phyloP scores from a whole-genome alignment of 2,329 filamentous ascomycete genomes.

The Aulographum hederae region DNA sequence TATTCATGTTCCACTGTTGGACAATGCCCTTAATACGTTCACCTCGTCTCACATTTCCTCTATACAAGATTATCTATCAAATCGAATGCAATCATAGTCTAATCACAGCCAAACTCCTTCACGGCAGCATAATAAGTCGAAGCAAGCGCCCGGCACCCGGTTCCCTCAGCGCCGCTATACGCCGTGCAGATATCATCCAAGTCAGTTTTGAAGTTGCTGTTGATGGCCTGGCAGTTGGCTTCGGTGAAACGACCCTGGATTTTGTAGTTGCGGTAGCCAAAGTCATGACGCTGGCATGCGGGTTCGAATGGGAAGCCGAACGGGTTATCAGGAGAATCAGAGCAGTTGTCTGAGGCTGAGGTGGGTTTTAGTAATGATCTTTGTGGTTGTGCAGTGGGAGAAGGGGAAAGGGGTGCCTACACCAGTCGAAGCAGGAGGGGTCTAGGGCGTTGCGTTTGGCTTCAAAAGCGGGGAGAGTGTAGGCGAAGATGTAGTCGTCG shows the following conservation, averaged over 20 bases:
- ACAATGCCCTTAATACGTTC: no score
- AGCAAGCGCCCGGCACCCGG: neutral
- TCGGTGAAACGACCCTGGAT: conserved; percentile 1
- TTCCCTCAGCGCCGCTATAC: neutral
- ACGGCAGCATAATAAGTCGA: neutral
- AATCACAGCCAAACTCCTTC: conserved; percentile 1
- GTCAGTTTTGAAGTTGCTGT: conserved; percentile 3
- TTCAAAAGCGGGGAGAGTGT: neutral
- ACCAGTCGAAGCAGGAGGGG: conserved; percentile 4
- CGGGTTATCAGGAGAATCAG: conserved; percentile 2
- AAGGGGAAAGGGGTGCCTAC: conserved; percentile 1
- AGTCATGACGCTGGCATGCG: conserved; percentile 6
- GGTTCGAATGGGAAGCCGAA: conserved; percentile 2
- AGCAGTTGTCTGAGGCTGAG: conserved; percentile 2
- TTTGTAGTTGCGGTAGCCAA: conserved; percentile 5
- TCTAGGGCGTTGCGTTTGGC: neutral
- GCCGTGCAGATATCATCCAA: conserved; percentile 2
- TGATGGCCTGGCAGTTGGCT: neutral
- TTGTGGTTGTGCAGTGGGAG: no score
- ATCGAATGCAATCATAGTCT: no score
- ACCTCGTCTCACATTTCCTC: no score
- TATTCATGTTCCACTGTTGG: no score
- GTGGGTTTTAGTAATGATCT: no score
- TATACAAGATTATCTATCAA: no score
- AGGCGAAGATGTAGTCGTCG: conserved; percentile 3